Evolutionary conservation across 768 basidiomycete genomes (phyloP), one percentile per base, ranked within the genome.

Genomic region (Mycena olivaceomarginata): DNA sequence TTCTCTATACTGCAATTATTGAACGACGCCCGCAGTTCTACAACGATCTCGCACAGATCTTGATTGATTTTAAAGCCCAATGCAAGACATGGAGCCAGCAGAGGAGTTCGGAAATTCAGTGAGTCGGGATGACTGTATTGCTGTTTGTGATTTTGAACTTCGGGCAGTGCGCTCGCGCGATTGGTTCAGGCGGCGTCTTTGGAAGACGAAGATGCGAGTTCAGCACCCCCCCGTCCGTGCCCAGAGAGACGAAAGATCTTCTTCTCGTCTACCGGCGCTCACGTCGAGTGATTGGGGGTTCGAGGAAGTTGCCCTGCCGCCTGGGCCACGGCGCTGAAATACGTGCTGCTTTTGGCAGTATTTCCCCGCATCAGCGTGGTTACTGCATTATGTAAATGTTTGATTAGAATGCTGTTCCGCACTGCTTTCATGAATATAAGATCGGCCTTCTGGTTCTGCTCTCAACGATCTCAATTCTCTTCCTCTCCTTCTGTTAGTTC

Each of bases 101-200:
- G 20, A 89, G 98, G 56, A 91, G 93, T 75, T 90, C 93, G 65
- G 96, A 98, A 83, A 89, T 95, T 39, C 93, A 93, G 95, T 96
- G 81, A 84, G 94, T 80, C 69, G 3, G 10, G 41, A n/a, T 63
- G 53, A 41, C 72, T 73, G 12, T 25, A 75, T 60, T 67, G 37
- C 20, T 63, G n/a, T 16, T 53, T 76, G 40, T 73, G 67, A 41
- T 45, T 41, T 71, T 70, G 59, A 80, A 59, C 20, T n/a, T 62
- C n/a, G 65, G 77, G 5, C 70, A 92, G 90, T 71, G 84, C 87
- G n/a, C 81, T 92, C 48, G 86, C 88, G 7, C 85, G 85, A 40
- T 83, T 87, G 2, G 77, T 90, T 78, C 85, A 86, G 67, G 82
- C 83, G 11, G 81, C 88, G 78, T 86, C 88, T 9, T 70, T 91